Evolutionary conservation across 2,329 filamentous ascomycete genomes (phyloP).

Genomic region (Cladophialophora chaetospira): DNA sequence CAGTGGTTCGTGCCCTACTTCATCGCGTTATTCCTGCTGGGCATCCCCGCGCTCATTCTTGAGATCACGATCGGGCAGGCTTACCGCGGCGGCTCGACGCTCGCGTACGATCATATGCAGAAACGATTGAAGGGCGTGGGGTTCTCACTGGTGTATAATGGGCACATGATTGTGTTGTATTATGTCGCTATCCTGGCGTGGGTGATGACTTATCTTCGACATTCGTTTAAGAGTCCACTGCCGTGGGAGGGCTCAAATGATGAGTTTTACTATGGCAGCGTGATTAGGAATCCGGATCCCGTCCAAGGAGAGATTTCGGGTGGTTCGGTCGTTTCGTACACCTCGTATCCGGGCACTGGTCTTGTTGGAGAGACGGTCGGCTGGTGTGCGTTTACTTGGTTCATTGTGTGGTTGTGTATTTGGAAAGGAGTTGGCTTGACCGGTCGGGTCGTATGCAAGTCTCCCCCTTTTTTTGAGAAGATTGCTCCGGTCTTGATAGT

Average conservation of each 20-base stretch:
- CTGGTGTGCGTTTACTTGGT: constrained; percentile 62
- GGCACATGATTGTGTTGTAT: constrained; percentile 59
- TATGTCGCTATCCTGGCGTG: constrained; percentile 60
- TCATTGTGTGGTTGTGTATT: constrained; percentile 62
- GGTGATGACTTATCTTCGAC: constrained; percentile 62
- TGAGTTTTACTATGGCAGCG: constrained; percentile 54
- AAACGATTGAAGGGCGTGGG: constrained; percentile 57
- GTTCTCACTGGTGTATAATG: constrained; percentile 56
- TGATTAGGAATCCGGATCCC: constrained; percentile 52
- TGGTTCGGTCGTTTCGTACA: too few relatives aligned
- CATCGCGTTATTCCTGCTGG: constrained; percentile 57
- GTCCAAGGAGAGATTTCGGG: constrained; percentile 39
- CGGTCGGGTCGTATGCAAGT: constrained; percentile 61
- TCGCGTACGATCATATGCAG: constrained; percentile 58
- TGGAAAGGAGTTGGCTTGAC: constrained; percentile 61
- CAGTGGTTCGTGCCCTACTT: constrained; percentile 64
- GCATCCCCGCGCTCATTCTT: constrained; percentile 58
- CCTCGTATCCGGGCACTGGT: constrained; percentile 49
- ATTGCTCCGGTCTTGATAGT: too few relatives aligned
- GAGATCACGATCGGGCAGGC: constrained; percentile 58
- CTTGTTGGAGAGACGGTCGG: constrained; percentile 60
- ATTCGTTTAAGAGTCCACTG: constrained; percentile 57
- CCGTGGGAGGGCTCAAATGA: constrained; percentile 56
- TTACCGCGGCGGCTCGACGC: constrained; percentile 58
- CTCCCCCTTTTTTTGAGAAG: too few relatives aligned